Conservation (phyloP, 306 rosid genomes). For the Cicer judaicum region DNA sequence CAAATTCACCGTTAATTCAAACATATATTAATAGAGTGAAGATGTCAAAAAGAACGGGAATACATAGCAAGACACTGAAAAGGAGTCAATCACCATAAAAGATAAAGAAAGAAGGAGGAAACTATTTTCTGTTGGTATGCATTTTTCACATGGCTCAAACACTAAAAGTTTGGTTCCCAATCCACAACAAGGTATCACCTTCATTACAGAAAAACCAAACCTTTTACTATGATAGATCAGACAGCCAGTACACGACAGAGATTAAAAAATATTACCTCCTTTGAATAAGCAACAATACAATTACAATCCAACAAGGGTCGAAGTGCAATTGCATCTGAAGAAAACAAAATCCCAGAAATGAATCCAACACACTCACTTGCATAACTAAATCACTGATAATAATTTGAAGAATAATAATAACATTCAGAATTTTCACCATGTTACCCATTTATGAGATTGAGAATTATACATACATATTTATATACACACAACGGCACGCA, state of each 20-base stretch:
- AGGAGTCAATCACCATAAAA: conserved; percentile 19
- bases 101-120: not conserved
- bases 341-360: conserved; percentile 20
- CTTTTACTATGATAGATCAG: conserved; percentile 14
- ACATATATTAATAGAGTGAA: too few relatives aligned
- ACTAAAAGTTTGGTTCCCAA: conserved; percentile 14
- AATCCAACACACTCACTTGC: not conserved
- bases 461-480: not conserved
- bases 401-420: conserved; percentile 28
- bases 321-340: not conserved
- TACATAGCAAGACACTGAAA: conserved; percentile 24
- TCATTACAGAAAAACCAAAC: not conserved
- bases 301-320: not conserved
- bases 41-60: conserved; percentile 28
- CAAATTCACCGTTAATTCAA: too few relatives aligned
- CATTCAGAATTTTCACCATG: conserved; percentile 36
- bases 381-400: not conserved
- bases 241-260: conserved; percentile 9
- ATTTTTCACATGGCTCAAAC: conserved; percentile 48
- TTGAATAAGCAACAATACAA: not conserved
- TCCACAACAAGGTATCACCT: not conserved
- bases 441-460: conserved; percentile 45
- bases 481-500: conserved; percentile 1
- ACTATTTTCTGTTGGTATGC: conserved; percentile 29
- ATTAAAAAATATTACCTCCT: conserved; percentile 6